These are phyloP conservation scores for Acorus calamus DNA, from an alignment of 106 monocot species.

Conservation along the genomic window DNA sequence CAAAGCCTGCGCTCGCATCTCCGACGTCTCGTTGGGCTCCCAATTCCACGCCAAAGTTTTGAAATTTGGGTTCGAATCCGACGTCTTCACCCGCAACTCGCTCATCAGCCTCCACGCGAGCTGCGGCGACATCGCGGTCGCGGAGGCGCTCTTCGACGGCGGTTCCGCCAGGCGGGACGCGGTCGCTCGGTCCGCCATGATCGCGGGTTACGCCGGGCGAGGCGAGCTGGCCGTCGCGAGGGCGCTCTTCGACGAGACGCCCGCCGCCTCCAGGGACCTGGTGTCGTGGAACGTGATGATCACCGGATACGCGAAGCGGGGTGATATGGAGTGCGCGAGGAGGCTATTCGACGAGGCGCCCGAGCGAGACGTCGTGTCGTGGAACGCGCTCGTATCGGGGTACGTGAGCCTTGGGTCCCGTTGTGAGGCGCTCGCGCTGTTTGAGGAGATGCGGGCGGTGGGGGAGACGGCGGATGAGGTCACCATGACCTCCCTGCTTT, in stretches of 20 bases:
- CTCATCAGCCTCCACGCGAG: slow-evolving; percentile 56
- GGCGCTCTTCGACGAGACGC: slow-evolving; percentile 44
- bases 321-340: slow-evolving; percentile 37
- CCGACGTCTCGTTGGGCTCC: slow-evolving; percentile 13
- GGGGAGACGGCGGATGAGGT: slow-evolving; percentile 43
- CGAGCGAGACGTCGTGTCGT: slow-evolving; percentile 54
- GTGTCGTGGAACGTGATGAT: slow-evolving; percentile 77
- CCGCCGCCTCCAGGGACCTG: slow-evolving; percentile 33
- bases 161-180: slow-evolving; percentile 21
- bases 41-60: slow-evolving; percentile 45
- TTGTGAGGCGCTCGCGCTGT: slow-evolving; percentile 35
- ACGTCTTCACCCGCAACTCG: slow-evolving; percentile 37
- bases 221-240: slow-evolving; percentile 33
- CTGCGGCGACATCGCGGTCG: slow-evolving; percentile 38
- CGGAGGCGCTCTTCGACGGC: slow-evolving; percentile 28
- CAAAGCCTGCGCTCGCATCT: slow-evolving; percentile 40
- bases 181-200: slow-evolving; percentile 55
- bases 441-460: slow-evolving; percentile 33
- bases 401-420: slow-evolving; percentile 38
- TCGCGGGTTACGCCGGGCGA: slow-evolving; percentile 44
- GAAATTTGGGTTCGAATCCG: slow-evolving; percentile 29
- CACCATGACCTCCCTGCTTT: slow-evolving; percentile 53
- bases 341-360: slow-evolving; percentile 48
- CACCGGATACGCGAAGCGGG: slow-evolving; percentile 42
- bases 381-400: slow-evolving; percentile 67